A percentile compares a stretch with the other conserved stretches of the same genome.
These are phyloP conservation scores for Didymella pomorum DNA, from an alignment of 2,329 filamentous ascomycete species.

Conservation along the genomic window DNA sequence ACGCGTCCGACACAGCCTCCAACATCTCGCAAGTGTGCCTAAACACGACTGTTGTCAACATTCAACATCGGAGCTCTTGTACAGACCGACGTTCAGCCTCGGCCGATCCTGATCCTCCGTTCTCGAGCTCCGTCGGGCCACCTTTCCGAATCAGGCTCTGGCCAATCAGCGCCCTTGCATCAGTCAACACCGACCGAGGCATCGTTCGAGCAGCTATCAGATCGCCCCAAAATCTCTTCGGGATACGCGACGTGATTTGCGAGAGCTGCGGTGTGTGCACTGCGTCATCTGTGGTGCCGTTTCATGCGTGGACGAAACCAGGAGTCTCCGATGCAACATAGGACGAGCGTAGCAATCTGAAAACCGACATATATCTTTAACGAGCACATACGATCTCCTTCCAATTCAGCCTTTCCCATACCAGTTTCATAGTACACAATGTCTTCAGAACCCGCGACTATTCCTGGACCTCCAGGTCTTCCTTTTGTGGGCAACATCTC, in stretches of 20 bases:
- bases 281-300: constrained; percentile 24
- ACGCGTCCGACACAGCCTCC: background rate
- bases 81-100: constrained; percentile 1
- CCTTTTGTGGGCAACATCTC: constrained; percentile 72
- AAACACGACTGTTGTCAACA: background rate
- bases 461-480: constrained; percentile 70
- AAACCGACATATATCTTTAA: background rate
- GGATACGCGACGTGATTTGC: constrained; percentile 24
- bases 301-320: constrained; percentile 9
- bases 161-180: constrained; percentile 26
- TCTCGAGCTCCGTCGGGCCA: constrained; percentile 7
- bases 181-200: constrained; percentile 30
- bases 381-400: background rate
- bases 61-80: constrained; percentile 5
- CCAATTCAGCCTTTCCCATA: constrained; percentile 32
- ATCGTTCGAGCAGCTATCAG: constrained; percentile 23
- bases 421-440: constrained; percentile 11
- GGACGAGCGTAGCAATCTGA: background rate
- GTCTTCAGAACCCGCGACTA: constrained; percentile 49
- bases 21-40: background rate
- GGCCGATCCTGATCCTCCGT: constrained; percentile 20
- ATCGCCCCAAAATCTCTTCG: constrained; percentile 20
- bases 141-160: constrained; percentile 5
- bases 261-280: constrained; percentile 14
- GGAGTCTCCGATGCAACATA: constrained; percentile 13